Percentiles rank a stretch among this genome's conserved stretches.
Conservation (phyloP, 208 protist genomes). For the Lotmaria passim region DNA sequence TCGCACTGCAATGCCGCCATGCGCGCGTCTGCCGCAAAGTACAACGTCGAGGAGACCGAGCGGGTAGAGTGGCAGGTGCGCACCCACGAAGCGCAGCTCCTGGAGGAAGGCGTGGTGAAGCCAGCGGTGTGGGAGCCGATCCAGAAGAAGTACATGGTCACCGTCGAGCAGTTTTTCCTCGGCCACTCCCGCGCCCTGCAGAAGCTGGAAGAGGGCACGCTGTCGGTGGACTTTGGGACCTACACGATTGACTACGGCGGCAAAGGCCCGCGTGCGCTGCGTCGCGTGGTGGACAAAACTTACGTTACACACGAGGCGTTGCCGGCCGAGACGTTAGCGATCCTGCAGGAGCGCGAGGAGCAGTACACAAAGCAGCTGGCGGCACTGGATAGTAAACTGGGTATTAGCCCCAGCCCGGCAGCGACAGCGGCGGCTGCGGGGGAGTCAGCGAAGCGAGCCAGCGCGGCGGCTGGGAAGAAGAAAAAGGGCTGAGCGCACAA, state of each 20-base stretch:
- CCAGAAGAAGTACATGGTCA: conserved; percentile 60
- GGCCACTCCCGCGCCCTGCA: conserved; percentile 52
- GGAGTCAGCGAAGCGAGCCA: conserved; percentile 9
- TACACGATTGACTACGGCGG: conserved; percentile 80
- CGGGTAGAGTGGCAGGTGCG: conserved; percentile 85
- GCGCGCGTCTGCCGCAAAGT: conserved; percentile 65
- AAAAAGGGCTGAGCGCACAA: conserved; percentile 4
- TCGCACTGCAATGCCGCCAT: conserved; percentile 70
- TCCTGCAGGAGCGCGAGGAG: conserved; percentile 31
- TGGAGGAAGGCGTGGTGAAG: conserved; percentile 84
- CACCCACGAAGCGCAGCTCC: conserved; percentile 62
- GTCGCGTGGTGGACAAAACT: conserved; percentile 56
- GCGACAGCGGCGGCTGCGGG: neutral
- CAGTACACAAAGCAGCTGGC: conserved; percentile 38
- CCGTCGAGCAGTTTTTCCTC: conserved; percentile 78
- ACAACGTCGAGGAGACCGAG: conserved; percentile 62
- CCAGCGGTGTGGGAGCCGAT: conserved; percentile 80
- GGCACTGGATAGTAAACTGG: conserved; percentile 44
- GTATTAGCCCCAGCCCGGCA: conserved; percentile 25
- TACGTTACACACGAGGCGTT: conserved; percentile 58
- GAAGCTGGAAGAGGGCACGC: conserved; percentile 54
- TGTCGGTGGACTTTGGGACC: conserved; percentile 49
- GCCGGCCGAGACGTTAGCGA: conserved; percentile 24
- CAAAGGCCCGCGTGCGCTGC: conserved; percentile 77
- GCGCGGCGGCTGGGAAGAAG: conserved; percentile 4